Conservation (phyloP, 805 yeast genomes). For the Scheffersomyces coipomensis region DNA sequence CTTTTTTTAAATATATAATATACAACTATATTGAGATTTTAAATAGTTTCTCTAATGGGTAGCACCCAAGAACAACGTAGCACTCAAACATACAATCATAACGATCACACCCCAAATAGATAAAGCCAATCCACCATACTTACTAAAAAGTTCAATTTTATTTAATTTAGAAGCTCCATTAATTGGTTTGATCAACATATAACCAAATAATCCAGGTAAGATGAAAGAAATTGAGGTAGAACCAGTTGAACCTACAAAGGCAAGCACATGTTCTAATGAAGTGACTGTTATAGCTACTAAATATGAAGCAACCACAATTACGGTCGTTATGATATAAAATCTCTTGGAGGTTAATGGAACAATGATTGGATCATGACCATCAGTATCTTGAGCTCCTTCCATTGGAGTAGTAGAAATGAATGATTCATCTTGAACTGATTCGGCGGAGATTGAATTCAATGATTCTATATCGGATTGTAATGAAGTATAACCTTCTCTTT, state of each 20-base stretch:
- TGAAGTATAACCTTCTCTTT: slow-evolving; percentile 24
- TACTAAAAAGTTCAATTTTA: slow-evolving; percentile 28
- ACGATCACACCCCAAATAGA: slow-evolving; percentile 53
- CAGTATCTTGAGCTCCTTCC: slow-evolving; percentile 47
- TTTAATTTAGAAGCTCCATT: slow-evolving; percentile 24
- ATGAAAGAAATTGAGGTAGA: slow-evolving; percentile 78
- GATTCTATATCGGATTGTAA: slow-evolving; percentile 26
- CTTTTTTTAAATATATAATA: neutral
- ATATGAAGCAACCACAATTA: slow-evolving; percentile 49
- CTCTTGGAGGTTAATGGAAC: slow-evolving; percentile 48
- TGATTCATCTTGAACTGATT: slow-evolving; percentile 29
- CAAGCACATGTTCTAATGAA: slow-evolving; percentile 66
- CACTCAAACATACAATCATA: slow-evolving; percentile 55
- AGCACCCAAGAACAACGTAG: slow-evolving; percentile 45
- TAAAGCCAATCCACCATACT: slow-evolving; percentile 41
- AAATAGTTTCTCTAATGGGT: slow-evolving; percentile 19
- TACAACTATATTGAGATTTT: neutral
- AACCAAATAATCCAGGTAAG: slow-evolving; percentile 77
- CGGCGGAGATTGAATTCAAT: slow-evolving; percentile 12
- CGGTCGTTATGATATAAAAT: slow-evolving; percentile 49
- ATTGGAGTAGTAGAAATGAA: slow-evolving; percentile 44
- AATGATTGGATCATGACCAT: slow-evolving; percentile 45
- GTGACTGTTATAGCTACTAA: slow-evolving; percentile 55
- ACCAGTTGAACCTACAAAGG: slow-evolving; percentile 82
- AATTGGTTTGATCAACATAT: slow-evolving; percentile 46